Base-by-base conservation (phyloP, 1,284 basidiomycete genomes). In the Rhodotorula sp. region DNA sequence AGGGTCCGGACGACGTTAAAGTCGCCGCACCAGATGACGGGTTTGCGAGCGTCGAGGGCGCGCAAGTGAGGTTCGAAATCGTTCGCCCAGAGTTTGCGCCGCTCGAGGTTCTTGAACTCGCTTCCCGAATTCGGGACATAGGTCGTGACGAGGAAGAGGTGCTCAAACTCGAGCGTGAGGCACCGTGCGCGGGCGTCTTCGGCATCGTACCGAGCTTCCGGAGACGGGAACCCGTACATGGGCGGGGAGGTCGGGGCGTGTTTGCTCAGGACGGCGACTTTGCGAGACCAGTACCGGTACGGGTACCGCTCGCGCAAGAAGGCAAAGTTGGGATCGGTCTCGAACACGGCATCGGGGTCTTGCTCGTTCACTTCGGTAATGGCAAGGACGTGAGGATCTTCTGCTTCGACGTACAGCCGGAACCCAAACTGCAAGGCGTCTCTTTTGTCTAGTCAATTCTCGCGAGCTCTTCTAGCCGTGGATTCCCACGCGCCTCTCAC, bases 111-210 rank as follows among this genome's bases (percentile, higher is more conserved):
- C 60, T 62, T 48, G 46, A 67, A 72, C 7, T 85, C 84, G 69
- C 86, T 82, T 15, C 92, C 92, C 0, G 91, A 90, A 77, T 95
- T 95, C 22, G 89, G 87, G 33, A 91, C 90, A 72, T 76, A 95
- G 2, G 91, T 93, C 18, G 87, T 89, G 55, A 94, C 82, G 14
- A 95, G 73, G 74, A 87, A 92, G 67, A 82, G 86, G 48, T 83
- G 84, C 62, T 86, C 84, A 76, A 91, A 94, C 78, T 94, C 92
- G 30, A 93, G 81, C 0, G 89, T 92, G 42, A 92, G 62, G 91
- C 87, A 2, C 74, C 75, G 64, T 15, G 62, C 67, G 42, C 46
- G 51, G 1, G 58, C 75, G 7, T 70, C 65, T 24, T 59, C 59
- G 29, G 37, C 30, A 29, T 75, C 70, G 22, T 65, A 73, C 0